Conservation (phyloP, 2,329 filamentous ascomycete species). For the Tolypocladium album region DNA sequence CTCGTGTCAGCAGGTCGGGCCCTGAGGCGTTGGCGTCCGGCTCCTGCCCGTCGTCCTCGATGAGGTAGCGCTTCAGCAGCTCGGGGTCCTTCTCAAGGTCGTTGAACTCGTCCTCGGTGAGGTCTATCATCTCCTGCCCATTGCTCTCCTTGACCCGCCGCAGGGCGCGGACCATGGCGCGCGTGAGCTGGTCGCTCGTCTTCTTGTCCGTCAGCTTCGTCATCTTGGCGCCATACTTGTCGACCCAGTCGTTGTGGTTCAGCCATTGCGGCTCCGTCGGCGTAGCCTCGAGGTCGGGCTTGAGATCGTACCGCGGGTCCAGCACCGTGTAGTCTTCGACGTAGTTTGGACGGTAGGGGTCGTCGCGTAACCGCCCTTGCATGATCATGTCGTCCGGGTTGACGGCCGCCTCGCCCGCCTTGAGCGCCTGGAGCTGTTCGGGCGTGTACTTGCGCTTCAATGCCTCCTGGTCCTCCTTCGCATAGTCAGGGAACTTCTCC, state of each 20-base stretch:
- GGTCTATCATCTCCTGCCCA: conserved; percentile 33
- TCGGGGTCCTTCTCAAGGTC: conserved; percentile 28
- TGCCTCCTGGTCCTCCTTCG: conserved; percentile 49
- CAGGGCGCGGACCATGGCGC: conserved; percentile 30
- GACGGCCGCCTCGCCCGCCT: conserved; percentile 70
- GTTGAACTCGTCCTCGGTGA: conserved; percentile 37
- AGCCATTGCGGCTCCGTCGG: conserved; percentile 47
- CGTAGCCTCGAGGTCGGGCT: conserved; percentile 36
- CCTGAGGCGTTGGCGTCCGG: conserved; percentile 13
- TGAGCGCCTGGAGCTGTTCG: conserved; percentile 70
- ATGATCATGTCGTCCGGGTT: conserved; percentile 61
- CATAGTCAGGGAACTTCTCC: conserved; percentile 52
- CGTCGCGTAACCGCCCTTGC: conserved; percentile 61
- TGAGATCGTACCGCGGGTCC: conserved; percentile 68
- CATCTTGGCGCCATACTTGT: conserved; percentile 44
- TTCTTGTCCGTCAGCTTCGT: conserved; percentile 29
- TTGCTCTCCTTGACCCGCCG: conserved; percentile 29
- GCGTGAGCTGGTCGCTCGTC: conserved; percentile 29
- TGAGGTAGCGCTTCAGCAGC: conserved; percentile 25
- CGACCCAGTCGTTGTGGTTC: conserved; percentile 44
- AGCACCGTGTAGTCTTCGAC: conserved; percentile 73
- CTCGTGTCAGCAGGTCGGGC: conserved; percentile 18
- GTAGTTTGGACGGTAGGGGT: conserved; percentile 64
- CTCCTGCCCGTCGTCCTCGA: conserved; percentile 17
- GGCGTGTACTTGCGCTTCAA: conserved; percentile 63